Conservation (phyloP, 805 yeast species). For the Pichia deserticola region DNA sequence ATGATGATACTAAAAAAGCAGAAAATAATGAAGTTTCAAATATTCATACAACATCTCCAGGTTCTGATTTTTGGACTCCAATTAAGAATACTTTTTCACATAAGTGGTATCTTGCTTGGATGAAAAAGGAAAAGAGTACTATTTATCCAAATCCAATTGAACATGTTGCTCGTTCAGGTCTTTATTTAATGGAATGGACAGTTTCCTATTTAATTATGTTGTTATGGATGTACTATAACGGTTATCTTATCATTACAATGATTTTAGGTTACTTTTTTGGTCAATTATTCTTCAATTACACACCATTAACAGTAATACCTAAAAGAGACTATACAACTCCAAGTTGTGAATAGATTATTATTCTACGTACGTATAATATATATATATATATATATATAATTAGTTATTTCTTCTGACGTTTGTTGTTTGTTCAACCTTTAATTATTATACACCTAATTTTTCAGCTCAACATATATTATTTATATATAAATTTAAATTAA, state of each 20-base stretch:
- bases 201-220: constrained; percentile 60
- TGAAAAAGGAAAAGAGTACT: constrained; percentile 3
- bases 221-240: constrained; percentile 70
- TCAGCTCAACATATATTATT: too few relatives aligned
- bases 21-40: not conserved
- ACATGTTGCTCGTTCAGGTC: constrained; percentile 41
- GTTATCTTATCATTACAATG: constrained; percentile 57
- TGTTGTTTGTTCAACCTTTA: too few relatives aligned
- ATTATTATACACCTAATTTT: too few relatives aligned
- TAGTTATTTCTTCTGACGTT: too few relatives aligned
- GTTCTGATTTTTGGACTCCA: constrained; percentile 18
- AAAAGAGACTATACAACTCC: constrained; percentile 4
- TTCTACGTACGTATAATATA: too few relatives aligned
- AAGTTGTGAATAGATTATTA: not conserved
- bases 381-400: too few relatives aligned
- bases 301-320: constrained; percentile 18
- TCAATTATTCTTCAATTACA: constrained; percentile 37
- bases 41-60: constrained; percentile 1
- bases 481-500: too few relatives aligned
- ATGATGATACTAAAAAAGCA: not conserved
- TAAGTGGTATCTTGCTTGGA: constrained; percentile 21
- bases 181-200: constrained; percentile 57
- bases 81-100: constrained; percentile 21
- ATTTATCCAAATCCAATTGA: constrained; percentile 38
- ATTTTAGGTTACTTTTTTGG: constrained; percentile 57